Conservation (phyloP, 108 stramenopile species). For the Bacterosira constricta region DNA sequence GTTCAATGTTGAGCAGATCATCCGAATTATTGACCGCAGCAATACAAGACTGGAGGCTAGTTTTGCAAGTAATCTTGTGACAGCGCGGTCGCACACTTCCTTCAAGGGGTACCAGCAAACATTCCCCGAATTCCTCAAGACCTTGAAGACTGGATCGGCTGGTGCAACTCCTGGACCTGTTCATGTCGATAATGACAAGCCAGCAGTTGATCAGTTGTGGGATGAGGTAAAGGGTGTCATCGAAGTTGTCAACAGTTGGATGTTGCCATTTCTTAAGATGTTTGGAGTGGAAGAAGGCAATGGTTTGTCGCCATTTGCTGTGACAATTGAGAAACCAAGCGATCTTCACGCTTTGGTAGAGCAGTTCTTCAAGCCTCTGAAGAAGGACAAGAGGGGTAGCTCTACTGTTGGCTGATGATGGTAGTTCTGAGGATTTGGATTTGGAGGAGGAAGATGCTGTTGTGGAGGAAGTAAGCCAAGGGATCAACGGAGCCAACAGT, state of each 20-base stretch:
- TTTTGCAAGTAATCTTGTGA: slow-evolving; percentile 9
- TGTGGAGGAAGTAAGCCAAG: neutral
- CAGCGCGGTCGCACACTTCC: neutral
- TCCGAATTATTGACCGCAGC: slow-evolving; percentile 5
- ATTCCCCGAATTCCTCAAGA: slow-evolving; percentile 1
- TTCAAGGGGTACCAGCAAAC: slow-evolving; percentile 11
- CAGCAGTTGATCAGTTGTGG: slow-evolving; percentile 20
- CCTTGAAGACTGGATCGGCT: neutral
- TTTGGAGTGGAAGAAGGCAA: slow-evolving; percentile 15
- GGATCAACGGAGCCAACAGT: neutral
- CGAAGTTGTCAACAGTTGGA: neutral
- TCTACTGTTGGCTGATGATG: too few species aligned
- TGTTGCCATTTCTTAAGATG: slow-evolving; percentile 6
- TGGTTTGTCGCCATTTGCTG: slow-evolving; percentile 21
- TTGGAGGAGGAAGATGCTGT: neutral
- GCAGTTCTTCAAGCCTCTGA: slow-evolving; percentile 1
- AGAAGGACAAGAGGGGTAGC: neutral
- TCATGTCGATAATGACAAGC: neutral
- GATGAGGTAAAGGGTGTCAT: slow-evolving; percentile 16
- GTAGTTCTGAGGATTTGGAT: too few species aligned
- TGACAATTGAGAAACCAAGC: neutral
- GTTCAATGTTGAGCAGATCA: slow-evolving; percentile 21
- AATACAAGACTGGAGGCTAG: slow-evolving; percentile 1
- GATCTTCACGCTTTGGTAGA: neutral
- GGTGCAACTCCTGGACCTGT: neutral